Evolutionary conservation across 75 land plant genomes (phyloP).

Genomic region (Picea sitchensis): DNA sequence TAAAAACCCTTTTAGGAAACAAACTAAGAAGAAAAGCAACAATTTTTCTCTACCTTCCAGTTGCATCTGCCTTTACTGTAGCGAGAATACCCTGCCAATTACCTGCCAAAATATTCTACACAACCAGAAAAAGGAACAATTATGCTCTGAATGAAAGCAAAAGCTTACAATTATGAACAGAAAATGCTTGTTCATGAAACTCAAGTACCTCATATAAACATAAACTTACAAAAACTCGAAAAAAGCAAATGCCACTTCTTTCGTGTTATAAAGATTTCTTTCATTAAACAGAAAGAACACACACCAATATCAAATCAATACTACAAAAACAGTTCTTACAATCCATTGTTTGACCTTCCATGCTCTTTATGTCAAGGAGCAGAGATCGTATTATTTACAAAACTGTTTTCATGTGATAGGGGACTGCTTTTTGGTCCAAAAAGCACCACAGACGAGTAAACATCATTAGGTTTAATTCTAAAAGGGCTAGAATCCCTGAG

Average conservation of each 20-base stretch:
- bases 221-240: not conserved
- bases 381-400: too few relatives aligned
- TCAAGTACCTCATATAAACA: not conserved
- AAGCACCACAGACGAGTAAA: too few relatives aligned
- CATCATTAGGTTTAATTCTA: too few relatives aligned
- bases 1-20: not conserved
- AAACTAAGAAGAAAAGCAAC: not conserved
- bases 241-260: not conserved
- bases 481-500: too few relatives aligned
- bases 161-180: not conserved
- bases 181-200: not conserved
- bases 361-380: too few relatives aligned
- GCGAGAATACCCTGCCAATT: constrained; percentile 8
- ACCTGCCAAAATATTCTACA: constrained; percentile 5
- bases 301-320: not conserved
- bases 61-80: constrained; percentile 1
- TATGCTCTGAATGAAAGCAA: not conserved
- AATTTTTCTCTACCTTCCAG: not conserved
- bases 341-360: too few relatives aligned
- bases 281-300: not conserved
- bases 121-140: not conserved
- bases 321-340: too few relatives aligned
- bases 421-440: too few relatives aligned
- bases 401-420: too few relatives aligned
- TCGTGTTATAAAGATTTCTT: not conserved